phyloP scores from a whole-genome alignment of 2,329 filamentous ascomycete genomes.

The Phyllachora maydis region DNA sequence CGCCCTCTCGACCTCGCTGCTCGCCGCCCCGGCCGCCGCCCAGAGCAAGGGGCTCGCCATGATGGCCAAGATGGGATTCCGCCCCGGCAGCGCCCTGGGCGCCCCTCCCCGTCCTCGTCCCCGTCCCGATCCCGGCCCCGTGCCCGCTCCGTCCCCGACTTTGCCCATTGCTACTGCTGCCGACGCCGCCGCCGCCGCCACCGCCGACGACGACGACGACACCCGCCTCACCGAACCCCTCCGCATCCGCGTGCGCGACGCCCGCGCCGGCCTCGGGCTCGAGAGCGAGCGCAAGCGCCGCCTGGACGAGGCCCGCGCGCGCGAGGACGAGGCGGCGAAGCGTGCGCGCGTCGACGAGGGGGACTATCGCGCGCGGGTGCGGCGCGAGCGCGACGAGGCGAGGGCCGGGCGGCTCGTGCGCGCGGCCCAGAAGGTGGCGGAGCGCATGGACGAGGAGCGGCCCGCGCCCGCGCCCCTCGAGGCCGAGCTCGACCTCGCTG shows the following conservation, averaged over 20 bases:
- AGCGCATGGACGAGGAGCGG: constrained; percentile 47
- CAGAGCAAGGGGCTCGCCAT: constrained; percentile 80
- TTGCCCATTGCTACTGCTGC: too few relatives aligned
- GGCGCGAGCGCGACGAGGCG: constrained; percentile 47
- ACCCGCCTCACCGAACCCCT: constrained; percentile 53
- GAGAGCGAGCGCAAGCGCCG: constrained; percentile 71
- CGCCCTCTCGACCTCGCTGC: constrained; percentile 53
- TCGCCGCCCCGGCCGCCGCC: constrained; percentile 24
- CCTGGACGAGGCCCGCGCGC: constrained; percentile 38
- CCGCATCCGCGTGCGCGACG: constrained; percentile 54
- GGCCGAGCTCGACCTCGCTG: constrained; percentile 4
- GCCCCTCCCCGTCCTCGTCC: too few relatives aligned
- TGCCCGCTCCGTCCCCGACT: too few relatives aligned
- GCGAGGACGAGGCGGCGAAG: constrained; percentile 8
- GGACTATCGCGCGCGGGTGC: constrained; percentile 54
- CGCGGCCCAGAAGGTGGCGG: constrained; percentile 66
- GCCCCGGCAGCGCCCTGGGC: constrained; percentile 57
- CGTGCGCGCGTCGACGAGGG: constrained; percentile 31
- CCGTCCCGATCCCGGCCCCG: too few relatives aligned
- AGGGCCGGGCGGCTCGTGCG: constrained; percentile 48
- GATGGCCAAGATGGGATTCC: constrained; percentile 95
- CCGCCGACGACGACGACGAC: constrained; percentile 1
- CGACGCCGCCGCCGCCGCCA: constrained; percentile 2
- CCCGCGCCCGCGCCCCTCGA: constrained; percentile 4
- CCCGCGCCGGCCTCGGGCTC: constrained; percentile 64